Evolutionary conservation across 164 flowering plant species (phyloP).

Genomic region (Annona cherimola): DNA sequence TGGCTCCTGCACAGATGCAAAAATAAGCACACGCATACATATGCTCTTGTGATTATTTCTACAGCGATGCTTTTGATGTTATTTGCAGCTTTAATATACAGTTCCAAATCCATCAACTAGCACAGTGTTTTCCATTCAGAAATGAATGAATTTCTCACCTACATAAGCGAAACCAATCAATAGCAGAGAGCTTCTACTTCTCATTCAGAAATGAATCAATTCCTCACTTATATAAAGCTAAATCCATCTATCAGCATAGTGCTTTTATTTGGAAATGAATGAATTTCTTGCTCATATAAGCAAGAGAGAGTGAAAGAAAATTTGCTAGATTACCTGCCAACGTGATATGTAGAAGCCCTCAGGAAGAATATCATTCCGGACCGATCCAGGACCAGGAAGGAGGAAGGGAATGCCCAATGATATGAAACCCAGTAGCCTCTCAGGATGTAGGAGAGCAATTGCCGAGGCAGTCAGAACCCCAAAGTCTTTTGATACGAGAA

Average conservation of each 20-base stretch:
- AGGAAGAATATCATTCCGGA: slow-evolving; percentile 23
- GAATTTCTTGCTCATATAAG: neutral
- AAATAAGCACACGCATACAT: neutral
- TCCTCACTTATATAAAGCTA: no score
- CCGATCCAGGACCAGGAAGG: slow-evolving; percentile 21
- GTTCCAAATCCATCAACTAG: neutral
- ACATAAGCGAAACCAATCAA: neutral
- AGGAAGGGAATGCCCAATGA: slow-evolving; percentile 42
- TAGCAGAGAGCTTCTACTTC: no score
- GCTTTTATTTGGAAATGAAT: neutral
- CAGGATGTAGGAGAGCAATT: slow-evolving; percentile 36
- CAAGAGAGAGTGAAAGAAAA: neutral
- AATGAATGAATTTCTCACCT: no score
- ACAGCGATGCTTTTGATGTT: neutral
- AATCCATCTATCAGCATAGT: neutral
- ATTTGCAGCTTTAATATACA: neutral
- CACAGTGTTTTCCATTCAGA: neutral
- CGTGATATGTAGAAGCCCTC: slow-evolving; percentile 52
- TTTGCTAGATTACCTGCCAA: slow-evolving; percentile 32
- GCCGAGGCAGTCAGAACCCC: slow-evolving; percentile 31
- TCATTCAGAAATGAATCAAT: no score
- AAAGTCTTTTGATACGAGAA: slow-evolving; percentile 54
- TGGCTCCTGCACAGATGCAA: slow-evolving; percentile 30
- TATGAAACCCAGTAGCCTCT: slow-evolving; percentile 27
- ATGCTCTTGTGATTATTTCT: neutral